These are phyloP conservation scores for Alternaria ventricosa DNA, from an alignment of 2,329 filamentous ascomycete genomes.

Conservation along the genomic window DNA sequence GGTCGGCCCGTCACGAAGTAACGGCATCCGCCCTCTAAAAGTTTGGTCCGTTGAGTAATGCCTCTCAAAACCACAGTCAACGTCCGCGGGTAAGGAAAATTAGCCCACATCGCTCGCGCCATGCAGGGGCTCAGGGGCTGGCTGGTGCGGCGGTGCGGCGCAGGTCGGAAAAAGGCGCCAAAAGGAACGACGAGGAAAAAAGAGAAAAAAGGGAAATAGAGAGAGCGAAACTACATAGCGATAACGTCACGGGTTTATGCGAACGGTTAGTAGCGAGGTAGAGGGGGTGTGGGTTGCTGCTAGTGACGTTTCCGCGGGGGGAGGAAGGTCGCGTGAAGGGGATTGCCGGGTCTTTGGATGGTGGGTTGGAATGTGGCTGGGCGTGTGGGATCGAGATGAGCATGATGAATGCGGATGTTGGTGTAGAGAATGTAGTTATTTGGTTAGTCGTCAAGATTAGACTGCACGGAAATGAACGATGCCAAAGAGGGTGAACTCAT, in stretches of 20 bases:
- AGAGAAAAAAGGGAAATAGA: not conserved
- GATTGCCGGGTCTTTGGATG: not conserved
- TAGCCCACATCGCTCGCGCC: not conserved
- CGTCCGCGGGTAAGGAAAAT: not conserved
- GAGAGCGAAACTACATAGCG: not conserved
- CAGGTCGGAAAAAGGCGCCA: not conserved
- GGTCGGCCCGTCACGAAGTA: not conserved
- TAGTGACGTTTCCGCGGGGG: not conserved
- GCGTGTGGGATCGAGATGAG: not conserved
- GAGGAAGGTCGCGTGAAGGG: not conserved
- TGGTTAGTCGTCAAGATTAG: not conserved
- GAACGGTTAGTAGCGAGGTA: not conserved
- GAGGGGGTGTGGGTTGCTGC: not conserved
- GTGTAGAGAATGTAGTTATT: not conserved
- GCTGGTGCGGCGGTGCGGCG: not conserved
- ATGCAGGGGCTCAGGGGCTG: constrained; percentile 1
- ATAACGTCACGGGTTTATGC: not conserved
- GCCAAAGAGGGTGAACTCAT: not conserved
- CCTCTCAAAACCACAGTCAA: not conserved
- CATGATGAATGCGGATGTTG: not conserved
- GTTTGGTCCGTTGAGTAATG: constrained; percentile 1
- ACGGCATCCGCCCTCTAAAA: not conserved
- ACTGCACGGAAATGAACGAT: not conserved
- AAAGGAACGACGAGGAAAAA: not conserved
- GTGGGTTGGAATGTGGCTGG: not conserved